Evolutionary conservation across 331 rosid species (phyloP).

Genomic region (Pyrus hybrid): DNA sequence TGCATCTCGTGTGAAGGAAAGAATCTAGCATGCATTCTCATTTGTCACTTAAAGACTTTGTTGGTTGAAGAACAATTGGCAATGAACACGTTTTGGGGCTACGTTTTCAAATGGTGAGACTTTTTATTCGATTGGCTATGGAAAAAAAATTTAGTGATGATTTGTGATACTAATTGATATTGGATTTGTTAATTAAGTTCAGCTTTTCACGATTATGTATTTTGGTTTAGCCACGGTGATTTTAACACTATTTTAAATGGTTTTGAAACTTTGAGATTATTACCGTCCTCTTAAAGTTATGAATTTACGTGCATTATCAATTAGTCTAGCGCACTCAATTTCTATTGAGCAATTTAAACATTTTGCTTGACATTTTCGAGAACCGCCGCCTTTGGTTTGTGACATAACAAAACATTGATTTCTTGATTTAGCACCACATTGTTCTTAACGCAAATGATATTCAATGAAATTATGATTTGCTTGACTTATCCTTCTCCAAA

Average conservation of each 20-base stretch:
- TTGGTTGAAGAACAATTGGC: background rate
- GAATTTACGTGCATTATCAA: background rate
- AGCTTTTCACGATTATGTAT: background rate
- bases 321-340: background rate
- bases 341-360: too few relatives aligned
- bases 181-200: background rate
- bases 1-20: slow-evolving; percentile 27
- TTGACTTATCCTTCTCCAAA: background rate
- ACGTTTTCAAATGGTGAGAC: background rate
- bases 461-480: background rate
- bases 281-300: too few relatives aligned
- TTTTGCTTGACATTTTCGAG: background rate
- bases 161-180: too few relatives aligned
- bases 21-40: slow-evolving; percentile 37
- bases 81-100: background rate
- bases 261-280: too few relatives aligned
- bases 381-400: too few relatives aligned
- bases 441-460: background rate
- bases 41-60: background rate
- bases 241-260: too few relatives aligned
- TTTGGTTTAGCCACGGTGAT: background rate
- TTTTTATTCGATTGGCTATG: background rate
- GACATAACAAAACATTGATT: background rate
- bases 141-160: background rate
- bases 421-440: background rate